A percentile compares a stretch with the other conserved stretches of the same genome.
These are phyloP conservation scores for Chaetothyriales sp. DNA, from an alignment of 2,329 filamentous ascomycete species.

Conservation along the genomic window DNA sequence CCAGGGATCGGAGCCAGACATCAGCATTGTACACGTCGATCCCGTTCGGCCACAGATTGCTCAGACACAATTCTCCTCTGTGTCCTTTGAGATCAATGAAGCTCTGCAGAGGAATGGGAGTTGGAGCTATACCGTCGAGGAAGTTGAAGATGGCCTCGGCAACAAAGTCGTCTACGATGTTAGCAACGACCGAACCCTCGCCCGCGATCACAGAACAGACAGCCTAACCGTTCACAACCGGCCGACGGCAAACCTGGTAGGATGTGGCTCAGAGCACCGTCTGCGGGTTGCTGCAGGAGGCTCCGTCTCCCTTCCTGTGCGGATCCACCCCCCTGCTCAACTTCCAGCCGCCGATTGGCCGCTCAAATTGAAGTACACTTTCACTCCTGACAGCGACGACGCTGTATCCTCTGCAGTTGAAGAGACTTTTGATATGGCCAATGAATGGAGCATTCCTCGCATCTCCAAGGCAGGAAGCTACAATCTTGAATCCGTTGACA, in stretches of 20 bases:
- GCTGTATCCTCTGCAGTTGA: conserved; percentile 43
- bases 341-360: conserved; percentile 46
- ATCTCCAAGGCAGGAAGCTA: conserved; percentile 75
- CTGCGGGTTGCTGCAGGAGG: conserved; percentile 70
- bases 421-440: conserved; percentile 34
- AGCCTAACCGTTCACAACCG: conserved; percentile 75
- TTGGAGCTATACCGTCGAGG: conserved; percentile 83
- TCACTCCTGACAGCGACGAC: conserved; percentile 62
- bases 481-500: conserved; percentile 63
- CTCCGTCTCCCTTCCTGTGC: conserved; percentile 51
- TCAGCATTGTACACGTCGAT: conserved; percentile 42
- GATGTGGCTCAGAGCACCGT: conserved; percentile 65
- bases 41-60: conserved; percentile 40
- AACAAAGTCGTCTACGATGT: conserved; percentile 60
- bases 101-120: conserved; percentile 63
- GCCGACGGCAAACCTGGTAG: conserved; percentile 54
- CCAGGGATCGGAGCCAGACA: conserved; percentile 67
- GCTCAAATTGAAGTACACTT: conserved; percentile 65
- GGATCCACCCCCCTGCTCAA: conserved; percentile 41
- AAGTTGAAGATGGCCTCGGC: conserved; percentile 79
- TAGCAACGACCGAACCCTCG: conserved; percentile 21
- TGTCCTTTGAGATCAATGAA: conserved; percentile 77
- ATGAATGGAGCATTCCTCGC: conserved; percentile 39
- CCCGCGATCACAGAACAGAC: conserved; percentile 54
- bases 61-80: conserved; percentile 63